Base-by-base conservation (phyloP, 345 rosid genomes). In the Jatropha curcas region DNA sequence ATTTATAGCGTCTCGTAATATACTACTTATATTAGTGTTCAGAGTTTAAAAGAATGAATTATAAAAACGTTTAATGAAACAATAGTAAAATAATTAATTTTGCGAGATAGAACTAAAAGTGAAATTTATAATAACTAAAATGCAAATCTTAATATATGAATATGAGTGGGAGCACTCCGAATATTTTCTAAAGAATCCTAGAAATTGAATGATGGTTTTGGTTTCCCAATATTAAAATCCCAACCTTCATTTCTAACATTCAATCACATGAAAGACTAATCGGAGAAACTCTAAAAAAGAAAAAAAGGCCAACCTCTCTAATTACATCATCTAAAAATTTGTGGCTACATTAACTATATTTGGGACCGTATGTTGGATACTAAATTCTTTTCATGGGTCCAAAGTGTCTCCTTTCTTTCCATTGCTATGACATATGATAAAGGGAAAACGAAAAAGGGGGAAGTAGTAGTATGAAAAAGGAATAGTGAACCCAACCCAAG, bases 381-480 rank as follows among this genome's bases (percentile, higher is more conserved):
- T 71, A 50, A 25, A 70, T 81, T 75, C 80, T 77, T 64, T 74
- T 74, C 82, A 74, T 76, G 84, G 87, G 84, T 68, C 87, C 87
- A 48, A 68, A 68, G 14, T 59, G 46, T 72, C 46, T 46, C 13
- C 13, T 27, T 9, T 7, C 50, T 33, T 30, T 20, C 27, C 27
- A 2, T n/a, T 24, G 62, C 61, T 7, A 37, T 63, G 43, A n/a
- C 33, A 34, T 16, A 34, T n/a, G 2, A 28, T 66, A 31, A 45
- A 60, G 3, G 24, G 19, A 30, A 13, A 33, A n/a, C n/a, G n/a
- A 39, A 20, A 76, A 53, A 27, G 41, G 2, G 58, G 22, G 59
- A 35, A 13, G n/a, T 22, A 39, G 43, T 28, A 27, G 12, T 11
- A 30, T 48, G 39, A 71, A 50, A 25, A 27, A 14, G 50, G 9